These are phyloP conservation scores for Penicillium psychrosexuale DNA, from an alignment of 2,329 filamentous ascomycete genomes.

Conservation along the genomic window DNA sequence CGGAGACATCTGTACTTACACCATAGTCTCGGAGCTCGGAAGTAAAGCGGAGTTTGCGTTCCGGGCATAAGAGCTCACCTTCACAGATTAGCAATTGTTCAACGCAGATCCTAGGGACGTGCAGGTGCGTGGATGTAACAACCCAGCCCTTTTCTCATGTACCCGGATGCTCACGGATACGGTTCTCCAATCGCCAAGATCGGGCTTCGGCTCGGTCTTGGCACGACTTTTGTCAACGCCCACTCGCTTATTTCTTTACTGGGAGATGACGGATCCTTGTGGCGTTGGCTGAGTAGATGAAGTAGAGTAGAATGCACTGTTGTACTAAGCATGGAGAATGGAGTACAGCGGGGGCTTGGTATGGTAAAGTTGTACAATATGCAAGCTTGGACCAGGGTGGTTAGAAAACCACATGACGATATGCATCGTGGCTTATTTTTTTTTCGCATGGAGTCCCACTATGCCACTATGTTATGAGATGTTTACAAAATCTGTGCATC, in stretches of 20 bases:
- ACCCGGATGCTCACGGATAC: constrained; percentile 20
- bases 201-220: not conserved
- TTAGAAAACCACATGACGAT: not conserved
- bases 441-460: not conserved
- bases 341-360: not conserved
- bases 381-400: not conserved
- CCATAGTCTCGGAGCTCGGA: not conserved
- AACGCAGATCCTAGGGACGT: constrained; percentile 11
- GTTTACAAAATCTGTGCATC: not conserved
- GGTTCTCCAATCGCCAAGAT: constrained; percentile 13
- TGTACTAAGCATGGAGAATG: not conserved
- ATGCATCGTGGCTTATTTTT: not conserved
- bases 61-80: not conserved
- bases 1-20: not conserved
- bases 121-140: constrained; percentile 20
- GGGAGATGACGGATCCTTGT: not conserved
- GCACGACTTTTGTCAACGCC: not conserved
- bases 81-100: constrained; percentile 1
- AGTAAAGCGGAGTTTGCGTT: constrained; percentile 11
- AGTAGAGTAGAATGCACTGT: not conserved
- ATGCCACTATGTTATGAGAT: not conserved
- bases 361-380: not conserved
- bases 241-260: not conserved
- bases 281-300: not conserved
- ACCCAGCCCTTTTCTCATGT: not conserved